Percentiles rank a stretch among this genome's conserved stretches.
These are phyloP conservation scores for Coemansia sp. DNA, from an alignment of 192 early-diverging fungal species.

Conservation along the genomic window DNA sequence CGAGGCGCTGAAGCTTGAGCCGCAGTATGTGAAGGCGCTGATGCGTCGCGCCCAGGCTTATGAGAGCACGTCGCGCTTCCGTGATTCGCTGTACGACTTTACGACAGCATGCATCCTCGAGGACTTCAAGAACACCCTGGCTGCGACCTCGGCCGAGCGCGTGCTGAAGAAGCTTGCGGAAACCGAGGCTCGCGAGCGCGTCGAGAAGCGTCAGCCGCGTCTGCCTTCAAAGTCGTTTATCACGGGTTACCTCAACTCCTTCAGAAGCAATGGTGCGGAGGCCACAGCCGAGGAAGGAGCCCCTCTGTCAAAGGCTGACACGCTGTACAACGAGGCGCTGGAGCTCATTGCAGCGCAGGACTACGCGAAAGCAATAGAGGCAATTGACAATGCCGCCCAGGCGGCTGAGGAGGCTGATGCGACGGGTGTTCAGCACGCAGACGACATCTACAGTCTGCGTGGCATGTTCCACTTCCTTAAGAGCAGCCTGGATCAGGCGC, in stretches of 20 bases:
- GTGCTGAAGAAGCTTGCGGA: slow-evolving; percentile 82
- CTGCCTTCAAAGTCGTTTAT: slow-evolving; percentile 94
- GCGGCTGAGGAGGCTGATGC: slow-evolving; percentile 54
- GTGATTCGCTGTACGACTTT: slow-evolving; percentile 74
- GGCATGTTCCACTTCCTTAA: slow-evolving; percentile 88
- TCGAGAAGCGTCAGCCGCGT: slow-evolving; percentile 60
- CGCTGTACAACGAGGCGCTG: slow-evolving; percentile 59
- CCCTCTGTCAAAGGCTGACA: slow-evolving; percentile 37
- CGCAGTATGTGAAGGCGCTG: slow-evolving; percentile 86
- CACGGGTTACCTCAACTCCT: slow-evolving; percentile 92
- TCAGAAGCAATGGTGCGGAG: slow-evolving; percentile 56
- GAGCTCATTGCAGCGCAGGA: slow-evolving; percentile 53
- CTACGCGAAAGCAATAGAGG: slow-evolving; percentile 63
- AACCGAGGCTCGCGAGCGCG: slow-evolving; percentile 69
- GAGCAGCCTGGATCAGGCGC: slow-evolving; percentile 74
- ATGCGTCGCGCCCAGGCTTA: slow-evolving; percentile 70
- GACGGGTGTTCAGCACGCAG: slow-evolving; percentile 46
- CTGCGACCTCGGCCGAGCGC: slow-evolving; percentile 80
- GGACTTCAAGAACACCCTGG: slow-evolving; percentile 85
- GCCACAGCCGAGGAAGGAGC: slow-evolving; percentile 27
- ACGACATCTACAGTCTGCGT: slow-evolving; percentile 78
- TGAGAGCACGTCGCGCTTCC: slow-evolving; percentile 54
- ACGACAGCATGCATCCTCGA: slow-evolving; percentile 93
- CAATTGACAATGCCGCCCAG: slow-evolving; percentile 67
- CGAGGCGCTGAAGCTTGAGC: slow-evolving; percentile 77